phyloP scores from a whole-genome alignment of 495 filamentous ascomycete species.

The Barbatosphaeria neglecta region DNA sequence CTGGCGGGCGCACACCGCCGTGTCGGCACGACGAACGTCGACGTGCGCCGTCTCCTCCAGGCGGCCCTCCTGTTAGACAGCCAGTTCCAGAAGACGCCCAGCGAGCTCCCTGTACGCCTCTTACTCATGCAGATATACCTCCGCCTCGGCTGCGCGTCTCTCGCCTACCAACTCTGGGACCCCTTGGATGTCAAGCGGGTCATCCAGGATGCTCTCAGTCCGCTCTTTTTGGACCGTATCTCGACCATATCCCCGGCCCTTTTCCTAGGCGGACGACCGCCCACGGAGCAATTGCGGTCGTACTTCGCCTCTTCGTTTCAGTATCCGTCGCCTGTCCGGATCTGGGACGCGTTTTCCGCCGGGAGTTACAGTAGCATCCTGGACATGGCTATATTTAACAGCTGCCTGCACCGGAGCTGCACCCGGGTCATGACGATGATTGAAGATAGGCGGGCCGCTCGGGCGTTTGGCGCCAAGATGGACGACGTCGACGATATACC shows the following conservation, averaged over 20 bases:
- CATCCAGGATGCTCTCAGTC: conserved; percentile 35
- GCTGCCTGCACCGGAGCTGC: conserved; percentile 26
- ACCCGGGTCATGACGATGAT: conserved; percentile 30
- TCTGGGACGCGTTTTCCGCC: conserved; percentile 31
- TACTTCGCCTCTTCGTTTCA: conserved; percentile 25
- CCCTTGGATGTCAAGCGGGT: conserved; percentile 36
- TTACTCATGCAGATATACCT: conserved; percentile 36
- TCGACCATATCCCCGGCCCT: conserved; percentile 37
- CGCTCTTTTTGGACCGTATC: conserved; percentile 37
- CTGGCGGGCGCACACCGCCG: conserved; percentile 14
- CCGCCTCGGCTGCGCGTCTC: conserved; percentile 28
- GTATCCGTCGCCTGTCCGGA: conserved; percentile 21
- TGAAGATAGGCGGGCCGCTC: conserved; percentile 29
- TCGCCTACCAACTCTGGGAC: conserved; percentile 29
- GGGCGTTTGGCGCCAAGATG: conserved; percentile 22
- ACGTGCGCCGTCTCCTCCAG: conserved; percentile 27
- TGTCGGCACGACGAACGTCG: conserved; percentile 8
- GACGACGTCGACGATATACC: conserved; percentile 26
- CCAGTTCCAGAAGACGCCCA: conserved; percentile 20
- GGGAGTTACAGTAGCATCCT: conserved; percentile 35
- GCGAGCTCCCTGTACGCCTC: conserved; percentile 26
- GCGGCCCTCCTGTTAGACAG: conserved; percentile 34
- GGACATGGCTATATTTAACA: conserved; percentile 21
- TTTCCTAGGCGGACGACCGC: conserved; percentile 16
- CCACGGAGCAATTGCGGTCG: conserved; percentile 20